Conservation (phyloP, 2,329 filamentous ascomycete genomes). For the Colletotrichum coccodes region DNA sequence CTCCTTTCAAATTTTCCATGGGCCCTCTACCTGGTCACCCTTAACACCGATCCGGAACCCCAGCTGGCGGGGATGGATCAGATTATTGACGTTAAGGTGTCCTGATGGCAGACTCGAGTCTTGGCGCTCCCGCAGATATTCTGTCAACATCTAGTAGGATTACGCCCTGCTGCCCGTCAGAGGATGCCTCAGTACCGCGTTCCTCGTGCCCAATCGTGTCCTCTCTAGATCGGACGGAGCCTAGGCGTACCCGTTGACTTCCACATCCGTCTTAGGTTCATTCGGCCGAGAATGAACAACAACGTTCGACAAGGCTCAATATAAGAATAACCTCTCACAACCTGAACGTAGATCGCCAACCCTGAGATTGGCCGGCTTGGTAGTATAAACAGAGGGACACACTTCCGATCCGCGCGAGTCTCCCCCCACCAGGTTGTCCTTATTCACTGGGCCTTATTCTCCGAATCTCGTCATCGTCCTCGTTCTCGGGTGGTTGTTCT, state of each 20-base stretch:
- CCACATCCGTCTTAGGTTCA: constrained; percentile 8
- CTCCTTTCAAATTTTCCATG: not conserved
- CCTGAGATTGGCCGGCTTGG: not conserved
- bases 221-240: constrained; percentile 18
- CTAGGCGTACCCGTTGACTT: constrained; percentile 11
- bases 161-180: not conserved
- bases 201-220: constrained; percentile 1
- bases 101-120: constrained; percentile 13
- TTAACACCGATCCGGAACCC: not conserved
- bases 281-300: not conserved
- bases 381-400: constrained; percentile 24
- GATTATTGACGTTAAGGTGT: constrained; percentile 3
- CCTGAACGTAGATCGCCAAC: not conserved
- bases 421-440: constrained; percentile 24
- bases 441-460: constrained; percentile 24
- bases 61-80: not conserved
- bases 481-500: constrained; percentile 18
- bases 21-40: not conserved
- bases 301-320: constrained; percentile 25
- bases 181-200: constrained; percentile 1
- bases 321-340: constrained; percentile 8
- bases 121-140: constrained; percentile 21
- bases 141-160: constrained; percentile 2
- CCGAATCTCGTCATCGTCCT: constrained; percentile 21
- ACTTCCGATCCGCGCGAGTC: constrained; percentile 6